phyloP scores from a whole-genome alignment of 306 rosid genomes.

The Inga oerstediana region DNA sequence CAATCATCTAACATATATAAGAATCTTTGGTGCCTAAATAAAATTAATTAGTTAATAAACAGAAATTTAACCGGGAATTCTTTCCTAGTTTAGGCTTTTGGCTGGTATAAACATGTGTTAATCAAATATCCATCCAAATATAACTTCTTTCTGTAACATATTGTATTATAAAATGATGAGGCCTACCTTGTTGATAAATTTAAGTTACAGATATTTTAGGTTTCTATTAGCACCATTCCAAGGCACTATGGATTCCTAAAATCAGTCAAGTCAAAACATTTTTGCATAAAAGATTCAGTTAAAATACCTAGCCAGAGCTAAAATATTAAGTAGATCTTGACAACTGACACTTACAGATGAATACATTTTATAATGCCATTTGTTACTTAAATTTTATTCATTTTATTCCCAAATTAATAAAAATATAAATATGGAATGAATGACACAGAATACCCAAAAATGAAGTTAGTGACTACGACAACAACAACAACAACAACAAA shows the following conservation, averaged over 20 bases:
- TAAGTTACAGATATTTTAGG: background rate
- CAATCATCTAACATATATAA: background rate
- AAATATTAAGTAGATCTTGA: background rate
- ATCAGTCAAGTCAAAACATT: background rate
- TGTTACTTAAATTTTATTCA: background rate
- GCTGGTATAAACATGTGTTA: background rate
- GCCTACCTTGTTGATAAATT: background rate
- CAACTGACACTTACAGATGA: background rate
- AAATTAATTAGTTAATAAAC: background rate
- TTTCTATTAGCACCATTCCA: background rate
- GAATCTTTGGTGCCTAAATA: background rate
- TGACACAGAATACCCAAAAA: background rate
- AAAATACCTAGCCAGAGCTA: background rate
- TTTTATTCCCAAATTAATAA: background rate
- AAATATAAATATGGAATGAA: background rate
- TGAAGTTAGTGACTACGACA: background rate
- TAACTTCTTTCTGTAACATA: slow-evolving; percentile 17
- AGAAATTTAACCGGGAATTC: slow-evolving; percentile 10
- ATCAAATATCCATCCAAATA: slow-evolving; percentile 18
- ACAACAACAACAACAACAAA: no score
- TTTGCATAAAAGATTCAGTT: slow-evolving; percentile 8
- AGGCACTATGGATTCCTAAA: background rate
- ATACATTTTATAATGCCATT: background rate
- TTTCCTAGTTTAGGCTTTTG: background rate
- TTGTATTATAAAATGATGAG: background rate